phyloP scores from a whole-genome alignment of 164 flowering plant species.

The Platanus orientalis region DNA sequence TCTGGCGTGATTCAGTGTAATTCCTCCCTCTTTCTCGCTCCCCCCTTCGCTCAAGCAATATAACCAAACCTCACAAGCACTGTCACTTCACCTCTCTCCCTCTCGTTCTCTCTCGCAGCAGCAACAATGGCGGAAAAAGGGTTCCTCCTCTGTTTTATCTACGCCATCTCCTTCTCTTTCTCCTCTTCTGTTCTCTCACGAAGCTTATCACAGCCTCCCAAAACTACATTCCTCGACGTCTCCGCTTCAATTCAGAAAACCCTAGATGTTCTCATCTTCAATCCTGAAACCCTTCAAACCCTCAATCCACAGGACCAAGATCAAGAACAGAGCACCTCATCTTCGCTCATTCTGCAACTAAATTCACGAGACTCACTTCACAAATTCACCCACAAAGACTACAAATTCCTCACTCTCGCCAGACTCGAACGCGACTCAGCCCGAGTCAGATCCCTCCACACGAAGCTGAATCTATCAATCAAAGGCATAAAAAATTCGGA shows the following conservation, averaged over 20 bases:
- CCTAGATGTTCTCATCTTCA: slow-evolving; percentile 23
- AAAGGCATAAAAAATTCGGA: no score
- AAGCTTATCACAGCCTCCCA: slow-evolving; percentile 9
- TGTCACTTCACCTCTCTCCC: neutral
- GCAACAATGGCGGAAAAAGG: slow-evolving; percentile 15
- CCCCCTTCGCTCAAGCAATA: neutral
- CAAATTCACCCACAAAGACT: no score
- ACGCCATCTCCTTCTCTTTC: slow-evolving; percentile 3
- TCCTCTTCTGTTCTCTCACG: slow-evolving; percentile 26
- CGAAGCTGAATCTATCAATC: no score
- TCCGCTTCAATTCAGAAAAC: slow-evolving; percentile 38
- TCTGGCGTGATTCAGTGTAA: slow-evolving; percentile 17
- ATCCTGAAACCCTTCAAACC: slow-evolving; percentile 10
- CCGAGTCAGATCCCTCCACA: no score
- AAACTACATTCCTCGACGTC: slow-evolving; percentile 47
- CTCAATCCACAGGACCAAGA: slow-evolving; percentile 10
- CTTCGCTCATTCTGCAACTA: no score
- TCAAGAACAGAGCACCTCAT: no score
- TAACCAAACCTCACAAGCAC: neutral
- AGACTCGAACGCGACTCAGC: no score
- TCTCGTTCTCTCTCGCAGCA: neutral
- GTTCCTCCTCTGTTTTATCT: neutral
- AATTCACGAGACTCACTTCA: no score
- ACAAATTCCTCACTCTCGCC: no score
- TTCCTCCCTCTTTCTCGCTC: neutral